Conservation (phyloP, 805 yeast genomes). For the Metschnikowia baotianmanensis region DNA sequence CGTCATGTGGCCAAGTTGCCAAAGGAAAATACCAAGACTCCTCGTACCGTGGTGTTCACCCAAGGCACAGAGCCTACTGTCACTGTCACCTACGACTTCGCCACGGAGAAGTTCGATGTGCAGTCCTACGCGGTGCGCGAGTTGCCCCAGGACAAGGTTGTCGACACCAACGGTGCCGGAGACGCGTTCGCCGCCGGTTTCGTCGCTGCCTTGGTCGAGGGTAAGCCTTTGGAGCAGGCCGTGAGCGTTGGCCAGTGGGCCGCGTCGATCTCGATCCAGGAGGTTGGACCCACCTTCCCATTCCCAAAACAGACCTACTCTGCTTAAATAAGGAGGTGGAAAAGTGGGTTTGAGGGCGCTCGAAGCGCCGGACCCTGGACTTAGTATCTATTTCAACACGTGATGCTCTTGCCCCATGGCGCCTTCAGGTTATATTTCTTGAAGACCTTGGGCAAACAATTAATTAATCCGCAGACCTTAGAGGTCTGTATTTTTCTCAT, state of each 20-base stretch:
- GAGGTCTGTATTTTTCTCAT: neutral
- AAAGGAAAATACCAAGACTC: conserved; percentile 62
- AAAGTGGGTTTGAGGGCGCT: neutral
- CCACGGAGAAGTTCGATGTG: conserved; percentile 45
- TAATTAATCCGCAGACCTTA: neutral
- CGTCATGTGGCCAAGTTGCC: conserved; percentile 76
- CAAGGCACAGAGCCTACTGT: conserved; percentile 94
- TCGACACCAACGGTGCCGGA: conserved; percentile 98
- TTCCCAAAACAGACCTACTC: conserved; percentile 59
- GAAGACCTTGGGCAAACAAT: neutral
- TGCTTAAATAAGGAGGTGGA: conserved; percentile 13
- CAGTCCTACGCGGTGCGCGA: conserved; percentile 67
- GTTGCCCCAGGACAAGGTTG: conserved; percentile 63
- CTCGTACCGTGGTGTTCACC: conserved; percentile 89
- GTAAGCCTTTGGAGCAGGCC: conserved; percentile 55
- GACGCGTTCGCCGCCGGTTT: conserved; percentile 98
- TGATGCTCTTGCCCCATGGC: conserved; percentile 4
- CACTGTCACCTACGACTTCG: conserved; percentile 57
- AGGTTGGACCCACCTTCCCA: conserved; percentile 94
- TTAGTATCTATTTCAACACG: conserved; percentile 19
- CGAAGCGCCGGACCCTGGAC: neutral
- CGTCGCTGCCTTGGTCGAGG: conserved; percentile 81
- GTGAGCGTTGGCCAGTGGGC: conserved; percentile 95
- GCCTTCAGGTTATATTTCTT: neutral
- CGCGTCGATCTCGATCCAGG: conserved; percentile 87